A percentile compares a stretch with the other conserved stretches of the same genome.
These are phyloP conservation scores for Massarina eburnea DNA, from an alignment of 2,329 filamentous ascomycete species.

Conservation along the genomic window DNA sequence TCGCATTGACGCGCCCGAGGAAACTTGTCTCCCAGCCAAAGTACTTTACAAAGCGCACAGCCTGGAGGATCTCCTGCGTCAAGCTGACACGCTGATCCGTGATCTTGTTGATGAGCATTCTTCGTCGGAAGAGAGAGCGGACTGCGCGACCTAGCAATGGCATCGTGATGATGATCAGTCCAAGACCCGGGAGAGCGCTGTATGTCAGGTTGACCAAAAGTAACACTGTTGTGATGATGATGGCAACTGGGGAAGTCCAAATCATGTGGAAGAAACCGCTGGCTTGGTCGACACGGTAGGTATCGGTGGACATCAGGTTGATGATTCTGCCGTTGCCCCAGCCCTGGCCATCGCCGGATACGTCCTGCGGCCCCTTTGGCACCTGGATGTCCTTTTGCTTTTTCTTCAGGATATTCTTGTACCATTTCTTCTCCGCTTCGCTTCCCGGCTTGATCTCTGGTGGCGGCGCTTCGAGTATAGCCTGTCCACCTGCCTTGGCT, in stretches of 20 bases:
- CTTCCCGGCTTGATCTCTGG: slow-evolving; percentile 51
- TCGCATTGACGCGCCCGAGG: slow-evolving; percentile 70
- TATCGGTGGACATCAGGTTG: slow-evolving; percentile 94
- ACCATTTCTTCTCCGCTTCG: slow-evolving; percentile 54
- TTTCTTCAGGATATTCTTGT: slow-evolving; percentile 49
- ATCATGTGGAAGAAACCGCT: slow-evolving; percentile 86
- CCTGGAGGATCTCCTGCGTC: slow-evolving; percentile 88
- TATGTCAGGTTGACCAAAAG: slow-evolving; percentile 87
- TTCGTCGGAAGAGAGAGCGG: slow-evolving; percentile 71
- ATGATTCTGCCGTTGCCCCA: slow-evolving; percentile 93
- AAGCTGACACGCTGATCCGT: slow-evolving; percentile 90
- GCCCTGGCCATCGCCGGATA: slow-evolving; percentile 71
- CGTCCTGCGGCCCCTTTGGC: slow-evolving; percentile 49
- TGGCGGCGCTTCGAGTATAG: slow-evolving; percentile 43
- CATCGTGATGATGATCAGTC: slow-evolving; percentile 74
- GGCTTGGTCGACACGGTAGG: slow-evolving; percentile 87
- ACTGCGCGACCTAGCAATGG: slow-evolving; percentile 78
- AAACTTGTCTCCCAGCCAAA: slow-evolving; percentile 96
- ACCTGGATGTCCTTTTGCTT: slow-evolving; percentile 42
- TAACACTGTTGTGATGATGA: slow-evolving; percentile 76
- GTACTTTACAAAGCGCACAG: slow-evolving; percentile 92
- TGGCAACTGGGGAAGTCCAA: slow-evolving; percentile 82
- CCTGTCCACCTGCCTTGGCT: slow-evolving; percentile 78
- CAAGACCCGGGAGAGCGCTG: slow-evolving; percentile 86
- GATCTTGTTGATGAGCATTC: slow-evolving; percentile 84